Evolutionary conservation across 2,329 filamentous ascomycete genomes (phyloP).

Genomic region (Phaeophleospora eucalypticola): DNA sequence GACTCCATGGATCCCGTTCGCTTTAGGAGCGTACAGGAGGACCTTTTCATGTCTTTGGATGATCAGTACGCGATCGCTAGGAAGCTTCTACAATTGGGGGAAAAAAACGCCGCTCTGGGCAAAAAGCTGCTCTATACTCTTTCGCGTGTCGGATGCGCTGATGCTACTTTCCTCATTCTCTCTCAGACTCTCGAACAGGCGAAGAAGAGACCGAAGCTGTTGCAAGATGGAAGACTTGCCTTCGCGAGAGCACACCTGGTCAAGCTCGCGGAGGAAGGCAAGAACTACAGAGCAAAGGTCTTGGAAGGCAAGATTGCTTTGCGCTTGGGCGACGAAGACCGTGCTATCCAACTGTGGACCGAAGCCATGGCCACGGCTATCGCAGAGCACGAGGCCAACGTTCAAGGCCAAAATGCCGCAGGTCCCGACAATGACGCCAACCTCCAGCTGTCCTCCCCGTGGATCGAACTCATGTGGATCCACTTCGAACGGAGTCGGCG

Average conservation of each 20-base stretch:
- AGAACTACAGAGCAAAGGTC: constrained; percentile 26
- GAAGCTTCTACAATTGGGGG: too few relatives aligned
- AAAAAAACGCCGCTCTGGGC: constrained; percentile 8
- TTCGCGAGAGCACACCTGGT: constrained; percentile 21
- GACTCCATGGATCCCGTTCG: not conserved
- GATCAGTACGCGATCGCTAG: not conserved
- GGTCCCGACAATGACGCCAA: constrained; percentile 3
- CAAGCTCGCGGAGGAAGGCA: constrained; percentile 19
- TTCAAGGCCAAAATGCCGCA: constrained; percentile 1
- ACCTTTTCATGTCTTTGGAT: not conserved
- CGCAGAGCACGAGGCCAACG: constrained; percentile 7
- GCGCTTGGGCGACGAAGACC: constrained; percentile 21
- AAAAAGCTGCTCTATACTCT: constrained; percentile 24
- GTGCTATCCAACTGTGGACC: constrained; percentile 27
- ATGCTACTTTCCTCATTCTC: constrained; percentile 25
- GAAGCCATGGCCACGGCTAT: constrained; percentile 23
- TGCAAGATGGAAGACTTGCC: constrained; percentile 18
- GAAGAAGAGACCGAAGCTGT: constrained; percentile 12
- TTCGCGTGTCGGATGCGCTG: constrained; percentile 20
- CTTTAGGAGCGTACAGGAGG: not conserved
- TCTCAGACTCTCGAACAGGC: constrained; percentile 16
- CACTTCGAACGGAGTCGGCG: constrained; percentile 13
- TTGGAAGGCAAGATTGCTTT: constrained; percentile 29
- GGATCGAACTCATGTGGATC: constrained; percentile 29
- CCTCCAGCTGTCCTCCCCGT: constrained; percentile 28